Percentiles rank a stretch among this genome's conserved stretches.
phyloP scores from a whole-genome alignment of 2,329 filamentous ascomycete genomes.

The Diplocarpon rosae region DNA sequence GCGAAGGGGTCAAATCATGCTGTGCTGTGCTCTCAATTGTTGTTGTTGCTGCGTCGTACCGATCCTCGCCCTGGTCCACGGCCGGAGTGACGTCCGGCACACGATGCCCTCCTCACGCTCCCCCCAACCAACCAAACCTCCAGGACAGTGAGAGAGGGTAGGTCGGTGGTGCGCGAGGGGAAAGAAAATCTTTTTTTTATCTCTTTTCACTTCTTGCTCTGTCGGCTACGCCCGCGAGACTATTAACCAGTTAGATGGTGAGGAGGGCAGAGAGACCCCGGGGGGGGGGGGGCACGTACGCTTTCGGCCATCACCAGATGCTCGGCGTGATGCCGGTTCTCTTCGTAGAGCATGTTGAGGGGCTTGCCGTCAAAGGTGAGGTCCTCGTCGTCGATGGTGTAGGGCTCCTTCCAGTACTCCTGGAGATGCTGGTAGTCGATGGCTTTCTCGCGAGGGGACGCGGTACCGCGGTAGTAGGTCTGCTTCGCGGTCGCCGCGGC shows the following conservation, averaged over 20 bases:
- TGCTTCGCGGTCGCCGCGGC: not conserved
- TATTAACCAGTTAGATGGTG: not conserved
- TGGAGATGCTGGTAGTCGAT: conserved; percentile 11
- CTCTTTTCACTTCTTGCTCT: conserved; percentile 7
- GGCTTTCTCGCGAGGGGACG: not conserved
- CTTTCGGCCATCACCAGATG: conserved; percentile 2
- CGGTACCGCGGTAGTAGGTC: not conserved
- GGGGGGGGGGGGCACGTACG: not conserved
- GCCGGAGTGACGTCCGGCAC: too few species aligned
- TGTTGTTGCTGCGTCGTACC: too few species aligned
- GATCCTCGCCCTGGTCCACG: too few species aligned
- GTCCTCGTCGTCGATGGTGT: conserved; percentile 23
- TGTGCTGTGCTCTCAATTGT: too few species aligned
- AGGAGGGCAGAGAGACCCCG: not conserved
- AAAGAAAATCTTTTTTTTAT: too few species aligned
- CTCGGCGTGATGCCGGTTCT: conserved; percentile 19
- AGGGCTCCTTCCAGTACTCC: conserved; percentile 19
- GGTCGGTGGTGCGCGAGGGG: too few species aligned
- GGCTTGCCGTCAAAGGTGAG: conserved; percentile 25
- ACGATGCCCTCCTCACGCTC: too few species aligned
- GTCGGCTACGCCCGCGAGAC: conserved; percentile 10
- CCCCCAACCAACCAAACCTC: too few species aligned
- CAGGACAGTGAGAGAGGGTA: too few species aligned
- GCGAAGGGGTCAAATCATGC: too few species aligned
- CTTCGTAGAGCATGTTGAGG: conserved; percentile 24